A percentile compares a stretch with the other conserved stretches of the same genome.
These are phyloP conservation scores for Backusella circina DNA, from an alignment of 192 early-diverging fungal genomes.

Conservation along the genomic window DNA sequence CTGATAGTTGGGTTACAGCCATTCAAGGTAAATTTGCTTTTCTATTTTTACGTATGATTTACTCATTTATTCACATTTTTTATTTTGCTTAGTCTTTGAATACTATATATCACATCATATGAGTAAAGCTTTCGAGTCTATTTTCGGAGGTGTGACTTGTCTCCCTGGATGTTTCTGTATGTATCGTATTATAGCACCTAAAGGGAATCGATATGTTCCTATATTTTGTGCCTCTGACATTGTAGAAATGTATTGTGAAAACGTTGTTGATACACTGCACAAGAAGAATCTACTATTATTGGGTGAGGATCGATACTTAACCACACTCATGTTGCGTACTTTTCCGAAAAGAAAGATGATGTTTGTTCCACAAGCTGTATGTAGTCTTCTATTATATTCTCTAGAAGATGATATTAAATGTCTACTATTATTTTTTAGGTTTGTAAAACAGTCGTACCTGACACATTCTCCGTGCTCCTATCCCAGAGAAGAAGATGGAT, in stretches of 20 bases:
- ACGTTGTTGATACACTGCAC: constrained; percentile 65
- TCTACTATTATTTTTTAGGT: constrained; percentile 32
- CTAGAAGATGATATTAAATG: not conserved
- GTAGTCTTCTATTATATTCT: not conserved
- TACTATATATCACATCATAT: constrained; percentile 74
- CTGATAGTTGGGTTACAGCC: constrained; percentile 77
- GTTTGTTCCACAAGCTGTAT: constrained; percentile 64
- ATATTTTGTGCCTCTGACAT: constrained; percentile 74
- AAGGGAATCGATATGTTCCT: constrained; percentile 62
- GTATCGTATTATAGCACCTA: constrained; percentile 71
- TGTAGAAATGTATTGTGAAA: constrained; percentile 65
- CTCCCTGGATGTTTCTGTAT: constrained; percentile 75
- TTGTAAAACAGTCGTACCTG: constrained; percentile 71
- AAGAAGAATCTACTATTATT: constrained; percentile 72
- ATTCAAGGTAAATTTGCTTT: constrained; percentile 62
- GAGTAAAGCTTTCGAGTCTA: constrained; percentile 67
- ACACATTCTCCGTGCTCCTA: constrained; percentile 61
- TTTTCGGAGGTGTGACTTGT: constrained; percentile 70
- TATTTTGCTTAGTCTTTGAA: constrained; percentile 59
- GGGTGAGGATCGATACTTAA: constrained; percentile 73
- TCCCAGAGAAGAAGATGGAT: constrained; percentile 85
- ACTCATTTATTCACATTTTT: not conserved
- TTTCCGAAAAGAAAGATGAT: constrained; percentile 72
- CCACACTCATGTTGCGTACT: constrained; percentile 70
- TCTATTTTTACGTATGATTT: not conserved